Percentiles rank a stretch among this genome's conserved stretches.
Evolutionary conservation across 164 flowering plant genomes (phyloP).

Genomic region (Tetrastigma voinierianum): DNA sequence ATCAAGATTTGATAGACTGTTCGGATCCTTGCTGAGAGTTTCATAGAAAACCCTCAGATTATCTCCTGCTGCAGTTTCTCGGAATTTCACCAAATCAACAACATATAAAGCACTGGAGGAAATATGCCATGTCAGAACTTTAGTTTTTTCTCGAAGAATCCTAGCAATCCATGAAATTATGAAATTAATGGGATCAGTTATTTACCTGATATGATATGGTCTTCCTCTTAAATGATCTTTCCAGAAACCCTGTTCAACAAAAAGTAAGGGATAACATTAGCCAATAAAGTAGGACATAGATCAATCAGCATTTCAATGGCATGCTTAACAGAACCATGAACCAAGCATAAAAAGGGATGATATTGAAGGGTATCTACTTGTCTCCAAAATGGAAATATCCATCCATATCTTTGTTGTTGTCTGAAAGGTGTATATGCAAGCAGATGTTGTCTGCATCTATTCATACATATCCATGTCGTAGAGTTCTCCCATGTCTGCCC

Average conservation of each 20-base stretch:
- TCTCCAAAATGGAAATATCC: constrained; percentile 99
- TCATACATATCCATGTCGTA: constrained; percentile 97
- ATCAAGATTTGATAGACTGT: constrained; percentile 93
- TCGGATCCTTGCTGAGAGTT: constrained; percentile 98
- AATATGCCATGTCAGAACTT: constrained; percentile 14
- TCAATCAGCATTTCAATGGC: neutral
- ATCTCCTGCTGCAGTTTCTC: constrained; percentile 99
- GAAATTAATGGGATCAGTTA: neutral
- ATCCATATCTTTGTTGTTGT: constrained; percentile 98
- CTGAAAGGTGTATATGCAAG: constrained; percentile 97
- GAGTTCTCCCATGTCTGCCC: constrained; percentile 97
- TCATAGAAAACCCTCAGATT: constrained; percentile 92
- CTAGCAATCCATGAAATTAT: neutral
- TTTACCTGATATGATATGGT: constrained; percentile 92
- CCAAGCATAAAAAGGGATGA: neutral
- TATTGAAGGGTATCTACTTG: constrained; percentile 48
- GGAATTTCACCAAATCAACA: constrained; percentile 87
- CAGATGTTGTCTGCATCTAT: no score
- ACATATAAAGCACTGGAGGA: constrained; percentile 90
- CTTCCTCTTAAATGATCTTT: constrained; percentile 92
- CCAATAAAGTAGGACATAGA: neutral
- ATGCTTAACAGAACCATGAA: neutral
- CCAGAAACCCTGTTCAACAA: constrained; percentile 82
- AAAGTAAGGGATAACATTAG: constrained; percentile 6
- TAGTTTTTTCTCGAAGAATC: neutral